Conservation (phyloP, 1,284 basidiomycete genomes). For the Lentinula novae-zelandiae region DNA sequence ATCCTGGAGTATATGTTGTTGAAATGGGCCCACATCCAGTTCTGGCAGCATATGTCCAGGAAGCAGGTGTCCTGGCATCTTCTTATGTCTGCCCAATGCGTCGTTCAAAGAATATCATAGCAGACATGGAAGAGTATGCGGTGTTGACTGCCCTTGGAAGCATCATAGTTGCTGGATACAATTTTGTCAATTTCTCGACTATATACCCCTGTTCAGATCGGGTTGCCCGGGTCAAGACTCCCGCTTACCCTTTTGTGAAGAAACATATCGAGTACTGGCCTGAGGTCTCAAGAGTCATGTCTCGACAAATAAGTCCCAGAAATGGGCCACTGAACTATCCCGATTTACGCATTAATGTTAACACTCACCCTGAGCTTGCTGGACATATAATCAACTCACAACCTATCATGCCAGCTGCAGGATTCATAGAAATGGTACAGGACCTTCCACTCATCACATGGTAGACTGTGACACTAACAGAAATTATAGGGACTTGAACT, state of each 20-base stretch:
- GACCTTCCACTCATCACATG: no score
- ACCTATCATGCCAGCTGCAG: conserved; percentile 42
- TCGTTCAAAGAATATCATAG: conserved; percentile 17
- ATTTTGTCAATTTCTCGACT: neutral
- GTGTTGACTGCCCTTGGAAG: neutral
- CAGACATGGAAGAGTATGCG: conserved; percentile 10
- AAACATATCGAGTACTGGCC: conserved; percentile 14
- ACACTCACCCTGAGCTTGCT: conserved; percentile 33
- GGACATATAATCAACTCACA: conserved; percentile 39
- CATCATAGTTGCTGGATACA: neutral
- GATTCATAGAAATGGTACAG: conserved; percentile 39
- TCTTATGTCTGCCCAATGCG: conserved; percentile 22
- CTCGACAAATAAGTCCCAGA: conserved; percentile 19
- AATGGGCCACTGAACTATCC: conserved; percentile 32
- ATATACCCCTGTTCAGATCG: neutral
- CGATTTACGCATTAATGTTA: conserved; percentile 28
- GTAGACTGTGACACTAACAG: no score
- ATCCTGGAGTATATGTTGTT: conserved; percentile 15
- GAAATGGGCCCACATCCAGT: conserved; percentile 36
- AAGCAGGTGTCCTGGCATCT: neutral
- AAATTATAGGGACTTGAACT: conserved; percentile 25
- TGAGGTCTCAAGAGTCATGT: neutral
- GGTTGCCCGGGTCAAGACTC: neutral
- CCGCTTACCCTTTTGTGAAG: conserved; percentile 17
- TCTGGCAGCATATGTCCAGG: conserved; percentile 21